Evolutionary conservation across 1,139 yeast species (phyloP).

Genomic region (Diutina neorugosa): DNA sequence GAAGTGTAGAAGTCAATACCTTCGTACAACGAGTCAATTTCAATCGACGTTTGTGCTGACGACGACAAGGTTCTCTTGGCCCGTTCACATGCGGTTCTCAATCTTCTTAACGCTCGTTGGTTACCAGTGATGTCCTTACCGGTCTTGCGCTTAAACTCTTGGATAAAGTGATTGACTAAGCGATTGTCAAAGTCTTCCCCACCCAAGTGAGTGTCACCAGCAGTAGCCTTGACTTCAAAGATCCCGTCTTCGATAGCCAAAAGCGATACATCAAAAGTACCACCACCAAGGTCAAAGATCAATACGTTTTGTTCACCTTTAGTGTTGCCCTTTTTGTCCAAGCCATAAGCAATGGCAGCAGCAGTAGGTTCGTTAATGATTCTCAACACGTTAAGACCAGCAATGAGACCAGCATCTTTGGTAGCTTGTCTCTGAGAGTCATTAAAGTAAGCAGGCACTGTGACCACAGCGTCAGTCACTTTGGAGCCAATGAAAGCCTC

Average conservation of each 20-base stretch:
- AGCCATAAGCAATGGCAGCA: constrained; percentile 97
- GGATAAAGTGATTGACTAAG: constrained; percentile 69
- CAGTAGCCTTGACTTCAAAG: constrained; percentile 98
- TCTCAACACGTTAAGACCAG: constrained; percentile 91
- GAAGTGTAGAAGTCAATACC: constrained; percentile 76
- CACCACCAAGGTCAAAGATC: constrained; percentile 96
- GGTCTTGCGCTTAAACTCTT: constrained; percentile 87
- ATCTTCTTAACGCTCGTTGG: constrained; percentile 25
- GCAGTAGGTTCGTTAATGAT: constrained; percentile 99
- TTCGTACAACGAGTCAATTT: constrained; percentile 30
- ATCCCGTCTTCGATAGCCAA: constrained; percentile 98
- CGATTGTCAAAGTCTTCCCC: constrained; percentile 83
- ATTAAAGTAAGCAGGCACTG: constrained; percentile 96
- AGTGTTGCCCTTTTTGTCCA: constrained; percentile 77
- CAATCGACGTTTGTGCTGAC: not conserved
- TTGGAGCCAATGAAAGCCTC: constrained; percentile 90
- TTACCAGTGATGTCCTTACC: constrained; percentile 84
- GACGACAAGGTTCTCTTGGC: constrained; percentile 3
- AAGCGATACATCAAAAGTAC: constrained; percentile 96
- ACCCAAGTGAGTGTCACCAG: constrained; percentile 99
- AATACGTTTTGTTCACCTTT: constrained; percentile 82
- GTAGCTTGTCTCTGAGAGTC: constrained; percentile 98
- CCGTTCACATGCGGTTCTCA: constrained; percentile 1
- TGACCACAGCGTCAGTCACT: constrained; percentile 90
- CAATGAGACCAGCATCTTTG: constrained; percentile 97